A percentile compares a stretch with the other conserved stretches of the same genome.
phyloP scores from a whole-genome alignment of 2,329 filamentous ascomycete genomes.

The Scorias spongiosa region DNA sequence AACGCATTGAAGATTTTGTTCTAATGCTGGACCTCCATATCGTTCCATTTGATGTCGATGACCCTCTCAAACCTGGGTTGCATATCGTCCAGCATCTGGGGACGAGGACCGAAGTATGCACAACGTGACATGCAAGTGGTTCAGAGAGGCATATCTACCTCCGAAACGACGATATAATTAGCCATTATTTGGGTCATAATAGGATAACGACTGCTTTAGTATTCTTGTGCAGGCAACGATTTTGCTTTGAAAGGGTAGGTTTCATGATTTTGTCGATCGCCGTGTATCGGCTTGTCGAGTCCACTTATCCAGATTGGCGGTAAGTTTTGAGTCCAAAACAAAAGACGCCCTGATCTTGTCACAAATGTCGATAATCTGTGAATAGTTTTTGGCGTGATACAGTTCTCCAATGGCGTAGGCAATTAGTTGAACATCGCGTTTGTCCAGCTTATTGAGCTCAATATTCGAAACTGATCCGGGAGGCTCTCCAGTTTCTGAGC shows the following conservation, averaged over 20 bases:
- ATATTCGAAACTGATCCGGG: neutral
- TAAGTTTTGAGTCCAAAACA: constrained; percentile 11
- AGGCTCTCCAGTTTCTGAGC: neutral
- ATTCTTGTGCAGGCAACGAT: too few species aligned
- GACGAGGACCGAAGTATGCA: too few species aligned
- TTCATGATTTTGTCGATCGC: neutral
- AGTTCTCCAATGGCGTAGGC: constrained; percentile 43
- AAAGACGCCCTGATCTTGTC: constrained; percentile 9
- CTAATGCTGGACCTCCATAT: neutral
- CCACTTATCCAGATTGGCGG: constrained; percentile 12
- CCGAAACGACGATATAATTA: too few species aligned
- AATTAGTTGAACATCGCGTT: constrained; percentile 22
- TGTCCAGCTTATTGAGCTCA: constrained; percentile 11
- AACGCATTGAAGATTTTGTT: constrained; percentile 1
- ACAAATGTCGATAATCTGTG: constrained; percentile 21
- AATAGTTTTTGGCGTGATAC: constrained; percentile 42
- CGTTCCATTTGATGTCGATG: neutral
- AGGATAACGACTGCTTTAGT: too few species aligned
- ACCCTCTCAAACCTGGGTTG: constrained; percentile 1
- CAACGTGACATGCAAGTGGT: too few species aligned
- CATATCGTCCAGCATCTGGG: constrained; percentile 1
- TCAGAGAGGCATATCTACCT: too few species aligned
- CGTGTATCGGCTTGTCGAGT: neutral
- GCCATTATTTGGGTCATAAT: too few species aligned
- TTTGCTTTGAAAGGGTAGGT: neutral